These are phyloP conservation scores for Penium margaritaceum DNA, from an alignment of 139 green algal species.

Conservation along the genomic window DNA sequence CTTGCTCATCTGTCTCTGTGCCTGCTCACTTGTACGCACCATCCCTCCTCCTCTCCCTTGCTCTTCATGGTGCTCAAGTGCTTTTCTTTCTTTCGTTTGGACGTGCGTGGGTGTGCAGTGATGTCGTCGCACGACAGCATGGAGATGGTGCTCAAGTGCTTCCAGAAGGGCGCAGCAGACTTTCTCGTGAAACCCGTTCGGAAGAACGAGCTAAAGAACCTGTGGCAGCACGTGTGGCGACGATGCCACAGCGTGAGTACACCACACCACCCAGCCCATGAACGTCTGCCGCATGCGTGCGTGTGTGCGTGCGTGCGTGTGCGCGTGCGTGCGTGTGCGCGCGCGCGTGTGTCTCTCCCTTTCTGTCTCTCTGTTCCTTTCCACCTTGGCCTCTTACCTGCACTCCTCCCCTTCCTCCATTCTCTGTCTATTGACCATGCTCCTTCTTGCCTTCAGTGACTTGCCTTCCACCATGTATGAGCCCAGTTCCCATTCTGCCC, in stretches of 20 bases:
- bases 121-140: constrained; percentile 47
- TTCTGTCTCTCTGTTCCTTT: not conserved
- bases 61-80: no score
- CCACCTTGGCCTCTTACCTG: not conserved
- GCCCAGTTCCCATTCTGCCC: not conserved
- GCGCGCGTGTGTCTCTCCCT: not conserved
- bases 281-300: not conserved
- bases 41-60: no score
- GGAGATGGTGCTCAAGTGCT: constrained; percentile 49
- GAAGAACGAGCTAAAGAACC: constrained; percentile 71
- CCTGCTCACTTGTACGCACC: no score
- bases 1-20: no score
- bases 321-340: not conserved
- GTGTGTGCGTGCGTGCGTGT: not conserved
- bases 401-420: not conserved
- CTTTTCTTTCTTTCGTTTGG: no score
- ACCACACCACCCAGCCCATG: not conserved
- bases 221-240: constrained; percentile 76
- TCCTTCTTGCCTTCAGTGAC: not conserved
- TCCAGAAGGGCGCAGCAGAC: constrained; percentile 73
- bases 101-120: constrained; percentile 2
- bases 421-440: not conserved
- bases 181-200: constrained; percentile 78
- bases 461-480: no score
- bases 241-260: constrained; percentile 39